phyloP scores from a whole-genome alignment of 208 protist species.

The Borovskyia barvae region DNA sequence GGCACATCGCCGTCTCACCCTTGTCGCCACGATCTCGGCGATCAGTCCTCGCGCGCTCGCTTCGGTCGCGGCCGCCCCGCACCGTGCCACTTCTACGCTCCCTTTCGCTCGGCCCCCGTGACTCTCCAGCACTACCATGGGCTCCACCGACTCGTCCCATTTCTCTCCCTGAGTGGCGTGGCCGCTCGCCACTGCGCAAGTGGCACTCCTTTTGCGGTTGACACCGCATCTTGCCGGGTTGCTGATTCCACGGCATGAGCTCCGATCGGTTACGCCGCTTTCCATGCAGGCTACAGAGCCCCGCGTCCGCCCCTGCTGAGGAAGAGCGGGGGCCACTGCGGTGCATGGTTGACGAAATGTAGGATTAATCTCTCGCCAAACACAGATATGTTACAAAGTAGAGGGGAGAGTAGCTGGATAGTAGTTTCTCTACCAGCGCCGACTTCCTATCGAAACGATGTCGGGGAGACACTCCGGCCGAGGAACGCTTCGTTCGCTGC shows the following conservation, averaged over 20 bases:
- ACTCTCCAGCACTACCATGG: background rate
- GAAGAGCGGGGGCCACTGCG: slow-evolving; percentile 21
- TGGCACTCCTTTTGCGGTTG: slow-evolving; percentile 64
- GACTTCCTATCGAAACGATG: no score
- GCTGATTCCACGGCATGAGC: slow-evolving; percentile 56
- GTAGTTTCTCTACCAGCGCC: background rate
- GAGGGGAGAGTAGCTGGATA: background rate
- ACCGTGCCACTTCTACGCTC: background rate
- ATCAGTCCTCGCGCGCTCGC: slow-evolving; percentile 19
- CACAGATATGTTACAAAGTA: no score
- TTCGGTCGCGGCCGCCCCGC: slow-evolving; percentile 4
- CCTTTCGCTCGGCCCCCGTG: background rate
- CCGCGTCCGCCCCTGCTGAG: slow-evolving; percentile 37
- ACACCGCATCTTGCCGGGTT: slow-evolving; percentile 63
- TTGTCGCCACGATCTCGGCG: slow-evolving; percentile 44
- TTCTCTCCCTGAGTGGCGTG: background rate
- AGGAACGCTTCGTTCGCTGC: background rate
- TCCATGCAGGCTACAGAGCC: slow-evolving; percentile 70
- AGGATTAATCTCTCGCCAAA: no score
- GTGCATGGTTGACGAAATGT: slow-evolving; percentile 11
- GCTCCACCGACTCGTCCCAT: slow-evolving; percentile 1
- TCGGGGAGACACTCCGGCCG: background rate
- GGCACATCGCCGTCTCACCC: slow-evolving; percentile 56
- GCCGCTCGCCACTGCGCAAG: slow-evolving; percentile 23
- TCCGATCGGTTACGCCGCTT: slow-evolving; percentile 51